These are phyloP conservation scores for Ricinus communis DNA, from an alignment of 345 rosid species.

Conservation along the genomic window DNA sequence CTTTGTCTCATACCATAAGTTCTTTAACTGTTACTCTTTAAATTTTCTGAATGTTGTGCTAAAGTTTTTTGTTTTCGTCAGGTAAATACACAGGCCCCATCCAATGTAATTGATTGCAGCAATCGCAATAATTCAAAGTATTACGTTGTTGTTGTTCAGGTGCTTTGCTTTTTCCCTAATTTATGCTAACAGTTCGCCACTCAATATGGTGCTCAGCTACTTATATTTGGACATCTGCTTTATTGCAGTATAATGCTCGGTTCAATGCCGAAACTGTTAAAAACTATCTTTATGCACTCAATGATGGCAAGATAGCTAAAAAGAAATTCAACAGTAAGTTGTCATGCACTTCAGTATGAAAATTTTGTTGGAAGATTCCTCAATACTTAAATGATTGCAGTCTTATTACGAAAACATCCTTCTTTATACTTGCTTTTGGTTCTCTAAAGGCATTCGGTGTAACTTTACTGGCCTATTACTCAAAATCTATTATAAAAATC, in stretches of 20 bases:
- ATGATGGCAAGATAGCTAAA: slow-evolving; percentile 70
- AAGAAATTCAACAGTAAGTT: slow-evolving; percentile 83
- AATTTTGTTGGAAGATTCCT: not conserved
- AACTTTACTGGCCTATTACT: not conserved
- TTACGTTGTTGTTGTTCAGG: slow-evolving; percentile 84
- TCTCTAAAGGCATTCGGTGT: no score
- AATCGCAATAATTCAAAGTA: slow-evolving; percentile 79
- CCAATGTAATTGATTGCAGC: slow-evolving; percentile 64
- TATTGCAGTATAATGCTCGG: slow-evolving; percentile 71
- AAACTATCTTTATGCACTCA: slow-evolving; percentile 59
- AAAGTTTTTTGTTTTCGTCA: slow-evolving; percentile 23
- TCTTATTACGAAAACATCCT: not conserved
- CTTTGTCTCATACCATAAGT: not conserved
- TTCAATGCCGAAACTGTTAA: slow-evolving; percentile 82
- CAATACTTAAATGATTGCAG: not conserved
- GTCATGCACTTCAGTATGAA: slow-evolving; percentile 12
- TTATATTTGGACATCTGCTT: slow-evolving; percentile 12
- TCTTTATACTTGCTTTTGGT: not conserved
- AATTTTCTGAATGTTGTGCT: slow-evolving; percentile 12
- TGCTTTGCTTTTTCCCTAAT: slow-evolving; percentile 24
- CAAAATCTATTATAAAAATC: not conserved
- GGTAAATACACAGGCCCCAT: slow-evolving; percentile 82
- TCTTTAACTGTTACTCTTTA: not conserved
- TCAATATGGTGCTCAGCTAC: not conserved
- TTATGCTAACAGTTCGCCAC: slow-evolving; percentile 1